Conservation (phyloP, 805 yeast genomes). For the Hanseniaspora taiwanica region DNA sequence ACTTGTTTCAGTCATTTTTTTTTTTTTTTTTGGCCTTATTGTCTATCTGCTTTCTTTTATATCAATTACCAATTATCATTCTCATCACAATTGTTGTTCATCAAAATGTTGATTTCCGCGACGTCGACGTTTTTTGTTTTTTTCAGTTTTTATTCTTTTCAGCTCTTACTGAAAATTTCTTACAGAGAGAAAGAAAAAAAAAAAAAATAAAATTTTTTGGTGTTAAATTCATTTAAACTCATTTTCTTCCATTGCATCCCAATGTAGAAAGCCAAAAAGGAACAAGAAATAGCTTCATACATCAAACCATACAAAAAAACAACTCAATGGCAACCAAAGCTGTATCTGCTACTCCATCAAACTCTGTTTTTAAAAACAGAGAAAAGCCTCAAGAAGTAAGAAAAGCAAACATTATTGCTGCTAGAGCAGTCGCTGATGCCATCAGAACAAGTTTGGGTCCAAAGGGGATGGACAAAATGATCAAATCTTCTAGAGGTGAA, state of each 20-base stretch:
- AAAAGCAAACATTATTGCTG: slow-evolving; percentile 77
- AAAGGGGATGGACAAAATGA: slow-evolving; percentile 99
- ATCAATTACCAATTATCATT: no score
- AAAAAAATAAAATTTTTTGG: no score
- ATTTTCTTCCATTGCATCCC: no score
- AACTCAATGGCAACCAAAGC: slow-evolving; percentile 15
- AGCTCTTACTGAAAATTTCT: no score
- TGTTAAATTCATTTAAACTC: no score
- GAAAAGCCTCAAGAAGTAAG: slow-evolving; percentile 95
- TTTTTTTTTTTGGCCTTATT: background rate
- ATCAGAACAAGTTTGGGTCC: slow-evolving; percentile 94
- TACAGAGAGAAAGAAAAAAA: no score
- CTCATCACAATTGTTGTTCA: no score
- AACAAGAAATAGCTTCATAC: background rate
- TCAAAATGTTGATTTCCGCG: no score
- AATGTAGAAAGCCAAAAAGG: no score
- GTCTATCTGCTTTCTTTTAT: no score
- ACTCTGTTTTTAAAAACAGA: slow-evolving; percentile 82
- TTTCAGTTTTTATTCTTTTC: no score
- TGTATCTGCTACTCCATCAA: slow-evolving; percentile 34
- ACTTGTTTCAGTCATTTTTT: background rate
- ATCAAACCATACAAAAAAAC: background rate
- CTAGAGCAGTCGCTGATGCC: slow-evolving; percentile 90
- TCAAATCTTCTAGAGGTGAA: slow-evolving; percentile 83
- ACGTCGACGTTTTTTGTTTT: no score